Evolutionary conservation across 169 alveolate genomes (phyloP).

Genomic region (Plasmodium inui): DNA sequence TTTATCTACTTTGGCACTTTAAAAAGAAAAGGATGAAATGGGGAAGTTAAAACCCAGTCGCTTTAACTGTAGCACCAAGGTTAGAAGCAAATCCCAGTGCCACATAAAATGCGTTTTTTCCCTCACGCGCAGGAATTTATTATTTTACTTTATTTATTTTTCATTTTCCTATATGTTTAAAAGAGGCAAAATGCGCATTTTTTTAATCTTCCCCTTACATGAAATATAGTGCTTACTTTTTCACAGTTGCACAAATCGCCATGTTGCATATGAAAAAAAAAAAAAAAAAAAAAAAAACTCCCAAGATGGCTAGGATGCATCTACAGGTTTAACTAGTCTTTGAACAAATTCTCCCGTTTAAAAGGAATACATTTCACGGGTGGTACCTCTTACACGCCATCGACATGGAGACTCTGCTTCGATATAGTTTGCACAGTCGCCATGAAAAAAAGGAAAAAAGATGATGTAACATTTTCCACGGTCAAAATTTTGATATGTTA

Average conservation of each 20-base stretch:
- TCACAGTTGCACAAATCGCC: background rate
- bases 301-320: background rate
- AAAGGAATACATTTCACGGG: background rate
- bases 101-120: background rate
- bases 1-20: background rate
- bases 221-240: background rate
- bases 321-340: background rate
- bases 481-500: background rate
- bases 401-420: background rate
- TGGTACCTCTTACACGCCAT: background rate
- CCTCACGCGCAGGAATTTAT: background rate
- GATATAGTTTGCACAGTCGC: background rate
- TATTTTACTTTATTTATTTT: background rate
- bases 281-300: background rate
- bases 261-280: background rate
- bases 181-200: background rate
- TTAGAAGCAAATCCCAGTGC: background rate
- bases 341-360: background rate
- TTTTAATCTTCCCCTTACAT: background rate
- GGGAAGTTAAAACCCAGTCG: background rate
- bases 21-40: background rate
- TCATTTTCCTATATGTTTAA: background rate
- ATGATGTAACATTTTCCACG: background rate
- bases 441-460: background rate
- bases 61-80: background rate